Conservation (phyloP, 75 land plant genomes). For the Picea sitchensis region DNA sequence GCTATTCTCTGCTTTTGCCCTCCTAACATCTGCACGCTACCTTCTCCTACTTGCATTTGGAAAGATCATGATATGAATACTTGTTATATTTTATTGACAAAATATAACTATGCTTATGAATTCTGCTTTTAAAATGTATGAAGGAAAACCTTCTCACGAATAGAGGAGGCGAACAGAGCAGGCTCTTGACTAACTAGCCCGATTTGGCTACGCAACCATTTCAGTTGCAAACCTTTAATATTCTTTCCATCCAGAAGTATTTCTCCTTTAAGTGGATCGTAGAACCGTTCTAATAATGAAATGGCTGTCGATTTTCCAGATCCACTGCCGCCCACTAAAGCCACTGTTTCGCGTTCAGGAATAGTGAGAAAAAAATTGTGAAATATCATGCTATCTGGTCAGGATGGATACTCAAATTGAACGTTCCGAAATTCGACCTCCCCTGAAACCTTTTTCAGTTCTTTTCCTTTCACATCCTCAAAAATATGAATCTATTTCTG, state of each 20-base stretch:
- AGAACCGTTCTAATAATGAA: slow-evolving; percentile 44
- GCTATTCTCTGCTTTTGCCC: slow-evolving; percentile 34
- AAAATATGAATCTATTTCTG: slow-evolving; percentile 49
- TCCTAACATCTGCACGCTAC: slow-evolving; percentile 37
- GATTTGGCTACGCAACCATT: slow-evolving; percentile 60
- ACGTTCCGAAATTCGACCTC: slow-evolving; percentile 36
- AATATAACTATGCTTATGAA: too few species aligned
- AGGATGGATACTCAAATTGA: slow-evolving; percentile 35
- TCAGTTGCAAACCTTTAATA: slow-evolving; percentile 40
- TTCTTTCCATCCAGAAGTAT: slow-evolving; percentile 45
- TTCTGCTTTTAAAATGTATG: too few species aligned
- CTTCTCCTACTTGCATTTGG: slow-evolving; percentile 17
- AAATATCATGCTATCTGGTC: slow-evolving; percentile 26
- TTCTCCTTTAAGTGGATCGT: slow-evolving; percentile 47
- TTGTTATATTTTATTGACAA: too few species aligned
- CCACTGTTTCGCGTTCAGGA: slow-evolving; percentile 44
- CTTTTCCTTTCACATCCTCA: slow-evolving; percentile 39
- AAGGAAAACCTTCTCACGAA: slow-evolving; percentile 54
- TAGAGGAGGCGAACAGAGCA: slow-evolving; percentile 58
- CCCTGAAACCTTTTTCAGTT: slow-evolving; percentile 33
- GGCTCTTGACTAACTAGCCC: slow-evolving; percentile 79
- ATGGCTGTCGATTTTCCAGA: slow-evolving; percentile 57
- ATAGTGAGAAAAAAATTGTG: slow-evolving; percentile 22
- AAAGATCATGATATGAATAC: too few species aligned
- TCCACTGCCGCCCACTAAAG: slow-evolving; percentile 55